Base-by-base conservation (phyloP, 2,329 filamentous ascomycete species). In the Beauveria medogensis region DNA sequence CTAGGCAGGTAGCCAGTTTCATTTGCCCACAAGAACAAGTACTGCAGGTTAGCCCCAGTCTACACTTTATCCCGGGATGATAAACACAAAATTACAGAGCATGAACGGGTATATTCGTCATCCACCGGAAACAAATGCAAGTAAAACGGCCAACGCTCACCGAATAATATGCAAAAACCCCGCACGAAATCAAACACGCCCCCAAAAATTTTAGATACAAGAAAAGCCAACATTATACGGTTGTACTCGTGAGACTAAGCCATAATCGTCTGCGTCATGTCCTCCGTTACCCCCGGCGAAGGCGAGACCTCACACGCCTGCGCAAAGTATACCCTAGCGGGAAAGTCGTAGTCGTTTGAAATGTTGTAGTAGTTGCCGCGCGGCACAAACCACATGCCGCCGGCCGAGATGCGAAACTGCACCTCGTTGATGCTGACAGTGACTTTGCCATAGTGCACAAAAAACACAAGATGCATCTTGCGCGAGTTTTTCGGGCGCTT, bases 381-480 rank as follows among this genome's bases (percentile, higher is more conserved):
- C 26, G 94, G 94, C 64, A 99, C 92, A 73, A 96, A 92, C 82
- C 91, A 97, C 73, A 92, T 89, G 58, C 93, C 93, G 46, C 93
- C 92, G 67, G 89, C 91, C 43, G 87, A 86, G 65, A 96, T 92
- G 61, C 88, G 86, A 71, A 99, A 97, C 64, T 81, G 78, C 26
- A 83, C 88, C 65, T 89, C 84, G 65, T 89, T 85, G 53, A 96
- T 83, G 30, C 85, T 89, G 22, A 96, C 92, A 65, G 86, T 80
- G 22, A 97, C 91, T 65, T 89, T 86, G 24, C 94, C 94, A 50
- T 84, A 82, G 67, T 91, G 88, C 34, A 99, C 89, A 68, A 96
- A 97, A 73, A 97, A 97, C 1, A 90, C 87, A 88, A 99, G 94
- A 71, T 97, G 92, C 91, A 97, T 97, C 77, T 90, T 92, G 64